Conservation (phyloP, 306 rosid species). For the Malus sylvestris region DNA sequence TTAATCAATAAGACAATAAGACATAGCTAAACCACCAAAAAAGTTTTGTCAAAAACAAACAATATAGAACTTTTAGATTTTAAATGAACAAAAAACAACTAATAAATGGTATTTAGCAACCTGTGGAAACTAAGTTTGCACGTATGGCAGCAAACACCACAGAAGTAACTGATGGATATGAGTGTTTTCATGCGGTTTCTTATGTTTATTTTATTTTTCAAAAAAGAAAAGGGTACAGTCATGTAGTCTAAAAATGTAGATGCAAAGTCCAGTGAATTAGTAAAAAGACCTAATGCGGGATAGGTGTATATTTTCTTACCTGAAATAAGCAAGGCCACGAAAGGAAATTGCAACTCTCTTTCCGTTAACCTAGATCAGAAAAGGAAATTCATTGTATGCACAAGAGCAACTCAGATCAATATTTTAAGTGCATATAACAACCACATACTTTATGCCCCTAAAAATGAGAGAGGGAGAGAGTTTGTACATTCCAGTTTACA, state of each 20-base stretch:
- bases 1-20: neutral
- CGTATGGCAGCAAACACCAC: neutral
- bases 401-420: conserved; percentile 13
- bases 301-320: conserved; percentile 32
- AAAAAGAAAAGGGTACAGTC: neutral
- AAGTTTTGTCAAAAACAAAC: neutral
- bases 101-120: neutral
- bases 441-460: neutral
- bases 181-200: neutral
- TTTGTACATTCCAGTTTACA: neutral
- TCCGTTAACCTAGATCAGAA: conserved; percentile 54
- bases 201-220: neutral
- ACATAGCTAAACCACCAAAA: neutral
- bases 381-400: conserved; percentile 14
- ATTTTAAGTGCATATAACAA: neutral
- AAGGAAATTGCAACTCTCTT: conserved; percentile 78
- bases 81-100: neutral
- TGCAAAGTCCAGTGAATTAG: neutral
- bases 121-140: neutral
- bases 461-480: neutral
- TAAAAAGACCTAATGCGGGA: neutral
- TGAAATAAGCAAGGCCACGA: conserved; percentile 84
- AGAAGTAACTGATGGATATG: neutral
- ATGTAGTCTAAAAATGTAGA: neutral
- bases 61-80: neutral